These are phyloP conservation scores for Trichoderma endophyticum DNA, from an alignment of 2,329 filamentous ascomycete species.

Conservation along the genomic window DNA sequence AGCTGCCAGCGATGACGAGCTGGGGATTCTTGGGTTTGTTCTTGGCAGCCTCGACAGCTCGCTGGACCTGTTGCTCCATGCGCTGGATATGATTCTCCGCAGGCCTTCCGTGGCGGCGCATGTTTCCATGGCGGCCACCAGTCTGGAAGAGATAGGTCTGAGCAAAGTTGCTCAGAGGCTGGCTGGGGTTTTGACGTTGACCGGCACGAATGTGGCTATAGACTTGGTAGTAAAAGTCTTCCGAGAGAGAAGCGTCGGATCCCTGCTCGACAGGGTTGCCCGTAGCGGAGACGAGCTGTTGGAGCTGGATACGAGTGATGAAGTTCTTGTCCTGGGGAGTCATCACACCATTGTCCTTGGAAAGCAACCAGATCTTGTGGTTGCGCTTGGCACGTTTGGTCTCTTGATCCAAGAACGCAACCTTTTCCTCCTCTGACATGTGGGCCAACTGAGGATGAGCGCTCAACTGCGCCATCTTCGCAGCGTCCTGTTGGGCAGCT, in stretches of 20 bases:
- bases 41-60: constrained; percentile 95
- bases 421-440: constrained; percentile 79
- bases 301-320: constrained; percentile 94
- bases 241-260: constrained; percentile 74
- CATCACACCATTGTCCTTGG: constrained; percentile 95
- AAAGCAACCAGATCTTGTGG: constrained; percentile 93
- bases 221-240: constrained; percentile 99
- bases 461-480: constrained; percentile 33
- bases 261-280: constrained; percentile 80
- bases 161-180: constrained; percentile 92
- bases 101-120: constrained; percentile 72
- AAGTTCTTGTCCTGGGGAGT: constrained; percentile 99
- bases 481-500: constrained; percentile 38
- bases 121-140: constrained; percentile 73
- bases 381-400: constrained; percentile 94
- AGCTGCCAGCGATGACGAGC: constrained; percentile 89
- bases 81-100: constrained; percentile 97
- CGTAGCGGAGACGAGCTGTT: constrained; percentile 90
- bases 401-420: constrained; percentile 82
- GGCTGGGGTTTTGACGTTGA: constrained; percentile 84
- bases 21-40: constrained; percentile 97
- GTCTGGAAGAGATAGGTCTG: constrained; percentile 98
- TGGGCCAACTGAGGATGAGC: constrained; percentile 54
- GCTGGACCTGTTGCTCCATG: constrained; percentile 98
- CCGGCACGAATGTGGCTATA: constrained; percentile 91